phyloP scores from a whole-genome alignment of 148 eudicot species.

The Camellia granthamiana region DNA sequence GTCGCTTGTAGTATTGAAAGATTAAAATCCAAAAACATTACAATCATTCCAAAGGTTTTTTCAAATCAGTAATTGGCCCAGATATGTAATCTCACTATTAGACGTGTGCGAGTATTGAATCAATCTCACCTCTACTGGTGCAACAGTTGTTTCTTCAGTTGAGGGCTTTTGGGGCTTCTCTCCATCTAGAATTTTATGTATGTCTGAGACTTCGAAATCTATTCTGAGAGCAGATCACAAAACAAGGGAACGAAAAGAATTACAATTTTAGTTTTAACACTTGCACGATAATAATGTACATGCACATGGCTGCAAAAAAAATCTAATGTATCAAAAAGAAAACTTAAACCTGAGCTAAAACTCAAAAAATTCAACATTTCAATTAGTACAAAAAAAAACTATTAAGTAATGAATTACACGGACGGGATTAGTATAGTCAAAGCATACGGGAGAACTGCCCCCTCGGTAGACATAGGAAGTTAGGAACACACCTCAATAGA shows the following conservation, averaged over 20 bases:
- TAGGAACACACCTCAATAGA: not conserved
- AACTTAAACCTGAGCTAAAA: no score
- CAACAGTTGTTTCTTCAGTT: no score
- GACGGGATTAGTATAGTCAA: not conserved
- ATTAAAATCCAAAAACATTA: no score
- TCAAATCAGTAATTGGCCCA: not conserved
- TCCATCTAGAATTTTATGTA: slow-evolving; percentile 13
- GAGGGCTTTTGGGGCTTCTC: no score
- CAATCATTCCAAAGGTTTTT: no score
- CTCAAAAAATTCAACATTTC: not conserved
- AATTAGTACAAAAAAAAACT: not conserved
- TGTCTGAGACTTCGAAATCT: slow-evolving; percentile 57
- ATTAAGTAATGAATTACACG: not conserved
- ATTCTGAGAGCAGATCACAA: slow-evolving; percentile 55
- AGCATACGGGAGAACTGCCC: not conserved
- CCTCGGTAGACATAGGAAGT: not conserved
- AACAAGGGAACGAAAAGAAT: slow-evolving; percentile 22
- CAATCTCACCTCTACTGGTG: slow-evolving; percentile 35
- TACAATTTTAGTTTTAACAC: slow-evolving; percentile 10
- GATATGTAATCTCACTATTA: not conserved
- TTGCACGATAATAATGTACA: not conserved
- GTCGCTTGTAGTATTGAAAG: no score
- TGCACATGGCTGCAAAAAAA: no score
- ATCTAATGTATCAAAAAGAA: no score
- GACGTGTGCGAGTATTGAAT: not conserved